Base-by-base conservation (phyloP, 352 stramenopile species). In the Pythium chondricola region DNA sequence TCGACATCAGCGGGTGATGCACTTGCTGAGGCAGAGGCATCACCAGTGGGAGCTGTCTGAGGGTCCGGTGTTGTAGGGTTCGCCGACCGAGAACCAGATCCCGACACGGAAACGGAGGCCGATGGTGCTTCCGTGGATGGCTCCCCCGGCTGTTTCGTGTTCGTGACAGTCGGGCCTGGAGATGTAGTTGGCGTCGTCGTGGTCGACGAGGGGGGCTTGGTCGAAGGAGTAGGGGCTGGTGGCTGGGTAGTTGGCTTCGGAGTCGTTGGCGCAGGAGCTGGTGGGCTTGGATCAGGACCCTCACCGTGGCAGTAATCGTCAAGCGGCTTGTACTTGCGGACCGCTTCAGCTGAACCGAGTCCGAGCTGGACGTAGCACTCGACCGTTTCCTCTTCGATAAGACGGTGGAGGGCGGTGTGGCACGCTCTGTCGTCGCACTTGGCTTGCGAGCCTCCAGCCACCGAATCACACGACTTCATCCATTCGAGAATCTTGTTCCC, bases 231-330 rank as follows among this genome's bases (percentile, higher is more conserved):
- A 8, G 42, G 32, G 16, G 11, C 16, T 16, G 42, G 27, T 7
- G 50, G 30, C 26, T 24, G 35, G 3, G 47, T 20, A 38, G 36
- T 1, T 8, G 18, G 24, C 21, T 41, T 29, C 22, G 2, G 9
- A 16, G 43, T 25, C 5, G 43, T 18, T n/a, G 43, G 11, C 10
- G 33, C 55, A 20, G 52, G 36, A 10, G 35, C 24, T 86, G 35
- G 65, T 24, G 49, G 22, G 14, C 39, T 29, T 85, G 39, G 67
- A 26, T 76, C 63, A 2, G 54, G 47, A 4, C 67, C 63, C 20
- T 63, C 63, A 5, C 61, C 52, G 38, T 78, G 68, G 58, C 68
- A 78, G 17, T 70, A 74, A 4, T 66, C 50, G 26, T 74, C 68
- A 3, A 78, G 58, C 21, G 52, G 43, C 7, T 51, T 56, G 58